Conservation (phyloP, 306 rosid species). For the Pterocarpus santalinus region DNA sequence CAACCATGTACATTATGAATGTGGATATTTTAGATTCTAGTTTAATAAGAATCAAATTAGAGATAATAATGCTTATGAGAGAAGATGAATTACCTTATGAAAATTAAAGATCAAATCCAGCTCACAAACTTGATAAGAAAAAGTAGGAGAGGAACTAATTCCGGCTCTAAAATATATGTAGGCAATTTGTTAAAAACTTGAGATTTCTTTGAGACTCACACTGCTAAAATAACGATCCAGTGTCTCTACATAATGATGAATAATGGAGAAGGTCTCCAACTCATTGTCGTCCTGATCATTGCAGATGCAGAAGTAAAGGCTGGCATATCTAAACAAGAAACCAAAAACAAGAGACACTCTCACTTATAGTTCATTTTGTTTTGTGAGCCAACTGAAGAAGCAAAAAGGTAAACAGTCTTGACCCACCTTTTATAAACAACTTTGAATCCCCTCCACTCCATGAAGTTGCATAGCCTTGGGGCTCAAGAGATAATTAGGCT, state of each 20-base stretch:
- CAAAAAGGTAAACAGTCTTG: neutral
- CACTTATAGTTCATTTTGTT: slow-evolving; percentile 5
- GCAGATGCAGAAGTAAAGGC: slow-evolving; percentile 90
- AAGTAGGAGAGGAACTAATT: slow-evolving; percentile 9
- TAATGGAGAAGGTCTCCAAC: slow-evolving; percentile 84
- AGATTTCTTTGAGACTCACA: slow-evolving; percentile 53
- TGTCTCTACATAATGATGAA: slow-evolving; percentile 93
- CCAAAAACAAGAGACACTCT: neutral
- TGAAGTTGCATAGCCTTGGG: slow-evolving; percentile 90
- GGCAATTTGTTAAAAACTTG: neutral
- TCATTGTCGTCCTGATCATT: slow-evolving; percentile 88
- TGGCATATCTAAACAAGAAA: slow-evolving; percentile 74
- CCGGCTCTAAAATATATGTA: neutral
- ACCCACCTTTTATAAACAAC: slow-evolving; percentile 90
- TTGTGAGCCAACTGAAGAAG: neutral
- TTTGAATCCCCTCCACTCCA: slow-evolving; percentile 94
- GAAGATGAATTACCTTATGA: slow-evolving; percentile 68
- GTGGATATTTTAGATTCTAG: neutral
- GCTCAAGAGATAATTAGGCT: slow-evolving; percentile 73
- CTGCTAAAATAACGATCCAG: slow-evolving; percentile 93
- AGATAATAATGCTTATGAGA: neutral
- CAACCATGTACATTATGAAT: neutral
- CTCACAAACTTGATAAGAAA: slow-evolving; percentile 70
- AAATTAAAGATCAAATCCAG: slow-evolving; percentile 88
- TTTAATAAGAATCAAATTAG: neutral